Evolutionary conservation across 73 alveolate species (phyloP).

Genomic region (Breviolum minutum): DNA sequence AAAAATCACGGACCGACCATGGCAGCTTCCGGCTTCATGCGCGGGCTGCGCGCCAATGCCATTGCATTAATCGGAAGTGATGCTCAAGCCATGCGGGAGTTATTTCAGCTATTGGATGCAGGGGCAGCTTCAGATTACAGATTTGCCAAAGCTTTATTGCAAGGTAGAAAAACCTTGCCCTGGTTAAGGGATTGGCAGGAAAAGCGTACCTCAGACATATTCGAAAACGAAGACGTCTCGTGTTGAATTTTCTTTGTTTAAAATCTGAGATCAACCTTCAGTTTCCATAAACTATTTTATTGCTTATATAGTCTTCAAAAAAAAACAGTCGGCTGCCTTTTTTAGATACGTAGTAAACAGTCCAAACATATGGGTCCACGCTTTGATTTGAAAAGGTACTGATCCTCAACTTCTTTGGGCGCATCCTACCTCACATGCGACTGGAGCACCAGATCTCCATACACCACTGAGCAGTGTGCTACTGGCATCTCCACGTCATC

Average conservation of each 20-base stretch:
- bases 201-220: neutral
- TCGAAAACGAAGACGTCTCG: neutral
- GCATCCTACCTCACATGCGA: conserved; percentile 43
- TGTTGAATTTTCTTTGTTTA: neutral
- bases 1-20: neutral
- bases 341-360: neutral
- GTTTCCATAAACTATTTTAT: no score
- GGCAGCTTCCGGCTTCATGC: conserved; percentile 10
- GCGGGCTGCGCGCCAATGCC: conserved; percentile 59
- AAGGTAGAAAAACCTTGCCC: conserved; percentile 28
- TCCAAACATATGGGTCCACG: no score
- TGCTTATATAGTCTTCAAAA: neutral
- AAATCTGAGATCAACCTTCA: no score
- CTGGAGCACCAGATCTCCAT: conserved; percentile 62
- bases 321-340: neutral
- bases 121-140: conserved; percentile 77
- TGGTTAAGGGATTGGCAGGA: conserved; percentile 37
- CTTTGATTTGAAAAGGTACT: no score
- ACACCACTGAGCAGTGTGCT: conserved; percentile 64
- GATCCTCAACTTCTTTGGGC: conserved; percentile 86
- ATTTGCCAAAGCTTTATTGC: conserved; percentile 21
- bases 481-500: conserved; percentile 77
- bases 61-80: conserved; percentile 67
- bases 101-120: conserved; percentile 75
- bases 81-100: conserved; percentile 42